phyloP scores from a whole-genome alignment of 179 eudicot genomes.

The Sideroxylon spinosum region DNA sequence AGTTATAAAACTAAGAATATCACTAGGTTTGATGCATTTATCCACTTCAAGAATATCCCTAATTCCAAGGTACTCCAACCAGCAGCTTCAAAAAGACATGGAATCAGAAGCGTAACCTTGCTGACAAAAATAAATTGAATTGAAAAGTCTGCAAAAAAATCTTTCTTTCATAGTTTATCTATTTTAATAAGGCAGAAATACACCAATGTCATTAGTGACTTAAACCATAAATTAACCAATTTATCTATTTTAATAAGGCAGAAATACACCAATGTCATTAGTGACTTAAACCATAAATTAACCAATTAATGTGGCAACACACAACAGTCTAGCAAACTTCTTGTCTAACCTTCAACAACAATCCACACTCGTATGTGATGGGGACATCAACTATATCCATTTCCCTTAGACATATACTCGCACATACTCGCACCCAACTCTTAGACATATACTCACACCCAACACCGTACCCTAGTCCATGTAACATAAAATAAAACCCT shows the following conservation, averaged over 20 bases:
- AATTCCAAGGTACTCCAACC: conserved; percentile 4
- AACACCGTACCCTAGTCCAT: too few relatives aligned
- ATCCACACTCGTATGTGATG: neutral
- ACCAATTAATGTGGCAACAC: conserved; percentile 3
- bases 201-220: neutral
- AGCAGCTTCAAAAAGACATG: conserved; percentile 1
- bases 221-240: too few relatives aligned
- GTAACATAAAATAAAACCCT: neutral
- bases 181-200: neutral
- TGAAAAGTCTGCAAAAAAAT: neutral
- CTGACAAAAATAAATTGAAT: neutral
- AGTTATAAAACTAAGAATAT: neutral
- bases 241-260: neutral
- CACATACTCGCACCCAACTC: too few relatives aligned
- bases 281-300: neutral
- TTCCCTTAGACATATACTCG: too few relatives aligned
- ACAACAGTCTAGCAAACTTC: neutral
- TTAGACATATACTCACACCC: too few relatives aligned
- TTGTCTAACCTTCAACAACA: neutral
- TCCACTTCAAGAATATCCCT: neutral
- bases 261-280: neutral
- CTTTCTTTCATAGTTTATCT: neutral
- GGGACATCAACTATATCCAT: too few relatives aligned
- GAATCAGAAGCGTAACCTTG: too few relatives aligned
- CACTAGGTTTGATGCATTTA: neutral